phyloP scores from a whole-genome alignment of 805 yeast species.

The Lachancea kluyveri region DNA sequence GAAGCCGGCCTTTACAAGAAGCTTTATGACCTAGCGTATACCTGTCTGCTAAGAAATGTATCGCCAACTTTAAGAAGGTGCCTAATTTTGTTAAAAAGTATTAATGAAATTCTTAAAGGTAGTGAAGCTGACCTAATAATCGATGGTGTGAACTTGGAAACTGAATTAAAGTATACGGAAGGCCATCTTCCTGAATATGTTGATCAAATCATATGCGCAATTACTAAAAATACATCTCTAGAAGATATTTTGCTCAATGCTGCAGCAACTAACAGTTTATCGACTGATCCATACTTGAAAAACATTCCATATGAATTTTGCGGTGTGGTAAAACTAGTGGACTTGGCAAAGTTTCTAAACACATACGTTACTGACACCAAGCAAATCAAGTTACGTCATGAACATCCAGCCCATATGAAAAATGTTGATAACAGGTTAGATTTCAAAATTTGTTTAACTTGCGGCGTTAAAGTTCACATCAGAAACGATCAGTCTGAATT shows the following conservation, averaged over 20 bases:
- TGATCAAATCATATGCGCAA: conserved; percentile 9
- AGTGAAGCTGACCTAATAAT: conserved; percentile 21
- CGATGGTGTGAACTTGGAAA: conserved; percentile 19
- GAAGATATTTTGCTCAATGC: conserved; percentile 7
- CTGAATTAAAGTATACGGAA: conserved; percentile 2
- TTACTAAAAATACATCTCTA: conserved; percentile 15
- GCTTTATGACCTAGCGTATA: conserved; percentile 15
- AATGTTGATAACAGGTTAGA: conserved; percentile 33
- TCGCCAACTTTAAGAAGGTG: conserved; percentile 27
- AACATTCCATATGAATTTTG: conserved; percentile 40
- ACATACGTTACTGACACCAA: conserved; percentile 33
- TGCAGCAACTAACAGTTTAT: neutral
- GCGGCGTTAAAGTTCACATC: conserved; percentile 38
- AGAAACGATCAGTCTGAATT: conserved; percentile 28
- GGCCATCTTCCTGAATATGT: conserved; percentile 11
- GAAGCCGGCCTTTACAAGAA: conserved; percentile 9
- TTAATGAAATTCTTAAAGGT: conserved; percentile 25
- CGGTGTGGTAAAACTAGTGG: conserved; percentile 45
- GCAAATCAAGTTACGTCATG: conserved; percentile 24
- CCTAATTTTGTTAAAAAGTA: conserved; percentile 27
- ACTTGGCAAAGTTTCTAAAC: conserved; percentile 43
- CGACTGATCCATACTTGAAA: conserved; percentile 12
- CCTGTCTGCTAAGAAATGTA: conserved; percentile 17
- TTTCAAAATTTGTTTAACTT: conserved; percentile 39
- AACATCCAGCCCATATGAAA: conserved; percentile 23